Evolutionary conservation across 257 asterid species (phyloP).

Genomic region (Voacanga thouarsii): DNA sequence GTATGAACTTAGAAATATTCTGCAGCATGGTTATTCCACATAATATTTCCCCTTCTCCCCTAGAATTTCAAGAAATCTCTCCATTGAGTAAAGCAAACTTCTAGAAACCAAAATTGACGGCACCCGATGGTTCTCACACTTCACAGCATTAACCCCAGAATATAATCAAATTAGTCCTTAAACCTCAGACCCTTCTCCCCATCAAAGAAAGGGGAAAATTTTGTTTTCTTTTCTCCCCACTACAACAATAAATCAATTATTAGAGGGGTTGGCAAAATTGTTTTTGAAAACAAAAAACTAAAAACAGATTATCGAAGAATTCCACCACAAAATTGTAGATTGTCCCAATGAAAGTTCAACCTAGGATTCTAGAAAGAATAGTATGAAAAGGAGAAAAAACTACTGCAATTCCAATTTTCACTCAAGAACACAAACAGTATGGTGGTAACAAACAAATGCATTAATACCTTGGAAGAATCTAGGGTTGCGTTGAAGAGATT

Average conservation of each 20-base stretch:
- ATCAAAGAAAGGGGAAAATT: no score
- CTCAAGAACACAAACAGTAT: not conserved
- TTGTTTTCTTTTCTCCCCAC: no score
- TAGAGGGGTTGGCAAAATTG: not conserved
- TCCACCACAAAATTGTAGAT: not conserved
- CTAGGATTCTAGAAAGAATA: not conserved
- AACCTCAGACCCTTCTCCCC: no score
- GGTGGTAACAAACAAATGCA: not conserved
- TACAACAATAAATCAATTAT: not conserved
- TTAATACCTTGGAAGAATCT: not conserved
- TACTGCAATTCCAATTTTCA: not conserved
- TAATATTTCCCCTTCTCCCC: no score
- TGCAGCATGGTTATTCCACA: no score
- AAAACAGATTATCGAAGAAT: not conserved
- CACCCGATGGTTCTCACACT: no score
- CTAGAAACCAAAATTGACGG: no score
- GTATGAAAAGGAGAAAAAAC: not conserved
- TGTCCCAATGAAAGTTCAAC: not conserved
- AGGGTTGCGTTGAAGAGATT: conserved; percentile 6
- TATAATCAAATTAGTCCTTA: no score
- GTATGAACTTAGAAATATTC: no score
- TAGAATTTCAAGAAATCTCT: no score
- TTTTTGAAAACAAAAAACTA: not conserved
- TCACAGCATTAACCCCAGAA: no score
- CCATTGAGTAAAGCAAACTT: no score